Percentiles rank a stretch among this genome's conserved stretches.
These are phyloP conservation scores for Sporothrix protearum DNA, from an alignment of 2,329 filamentous ascomycete genomes.

Conservation along the genomic window DNA sequence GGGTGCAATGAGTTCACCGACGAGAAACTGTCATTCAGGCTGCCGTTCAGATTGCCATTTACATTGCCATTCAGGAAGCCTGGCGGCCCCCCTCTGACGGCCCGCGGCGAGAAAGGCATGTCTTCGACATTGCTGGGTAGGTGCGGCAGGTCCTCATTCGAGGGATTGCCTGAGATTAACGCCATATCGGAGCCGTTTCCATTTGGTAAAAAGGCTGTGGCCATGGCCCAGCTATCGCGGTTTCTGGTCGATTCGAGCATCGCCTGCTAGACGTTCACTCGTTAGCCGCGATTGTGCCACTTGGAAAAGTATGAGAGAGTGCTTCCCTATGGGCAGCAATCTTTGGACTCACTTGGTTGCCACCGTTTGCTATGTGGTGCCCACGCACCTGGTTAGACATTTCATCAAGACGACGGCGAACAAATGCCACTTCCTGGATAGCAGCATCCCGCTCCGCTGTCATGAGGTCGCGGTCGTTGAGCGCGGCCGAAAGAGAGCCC, in stretches of 20 bases:
- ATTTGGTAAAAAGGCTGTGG: background rate
- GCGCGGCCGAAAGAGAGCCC: constrained; percentile 21
- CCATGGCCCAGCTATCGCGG: constrained; percentile 9
- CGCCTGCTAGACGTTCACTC: background rate
- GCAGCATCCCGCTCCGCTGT: constrained; percentile 18
- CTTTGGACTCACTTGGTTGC: background rate
- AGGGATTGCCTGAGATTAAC: background rate
- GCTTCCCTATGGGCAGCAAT: background rate
- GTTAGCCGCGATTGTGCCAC: background rate
- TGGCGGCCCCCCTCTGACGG: background rate
- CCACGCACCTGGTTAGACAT: background rate
- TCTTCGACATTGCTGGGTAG: constrained; percentile 24
- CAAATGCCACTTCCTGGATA: constrained; percentile 23
- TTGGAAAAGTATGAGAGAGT: too few species aligned
- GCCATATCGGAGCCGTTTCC: background rate
- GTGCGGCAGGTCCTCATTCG: background rate
- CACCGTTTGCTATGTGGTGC: background rate
- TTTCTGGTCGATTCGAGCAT: background rate
- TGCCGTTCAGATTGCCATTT: background rate
- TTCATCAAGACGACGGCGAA: constrained; percentile 21
- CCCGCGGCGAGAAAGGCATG: constrained; percentile 25
- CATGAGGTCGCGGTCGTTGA: constrained; percentile 25
- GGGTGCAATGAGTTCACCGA: background rate
- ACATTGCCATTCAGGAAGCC: background rate
- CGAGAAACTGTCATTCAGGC: background rate